A percentile compares a stretch with the other conserved stretches of the same genome.
These are phyloP conservation scores for Thielaviopsis populi DNA, from an alignment of 2,329 filamentous ascomycete genomes.

Conservation along the genomic window DNA sequence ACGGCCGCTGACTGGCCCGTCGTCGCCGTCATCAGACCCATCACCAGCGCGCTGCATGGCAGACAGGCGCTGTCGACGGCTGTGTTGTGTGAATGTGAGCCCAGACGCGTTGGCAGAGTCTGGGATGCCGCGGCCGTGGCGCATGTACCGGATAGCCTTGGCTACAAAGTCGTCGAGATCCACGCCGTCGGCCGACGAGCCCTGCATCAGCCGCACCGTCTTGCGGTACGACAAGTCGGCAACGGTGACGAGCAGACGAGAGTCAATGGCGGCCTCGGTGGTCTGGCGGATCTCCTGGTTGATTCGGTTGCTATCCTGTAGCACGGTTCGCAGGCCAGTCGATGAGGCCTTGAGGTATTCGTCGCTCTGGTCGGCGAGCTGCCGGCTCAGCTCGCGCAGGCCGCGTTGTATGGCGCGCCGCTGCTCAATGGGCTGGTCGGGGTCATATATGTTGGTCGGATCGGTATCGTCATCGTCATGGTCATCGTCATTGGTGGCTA, in stretches of 20 bases:
- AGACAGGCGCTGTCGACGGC: conserved; percentile 26
- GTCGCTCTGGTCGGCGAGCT: conserved; percentile 44
- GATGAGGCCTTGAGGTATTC: conserved; percentile 55
- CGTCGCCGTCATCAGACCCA: conserved; percentile 21
- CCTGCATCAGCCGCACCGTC: conserved; percentile 57
- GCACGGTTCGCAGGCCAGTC: conserved; percentile 46
- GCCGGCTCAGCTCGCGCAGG: conserved; percentile 51
- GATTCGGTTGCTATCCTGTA: conserved; percentile 50
- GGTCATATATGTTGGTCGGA: conserved; percentile 49
- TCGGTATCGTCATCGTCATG: conserved; percentile 17
- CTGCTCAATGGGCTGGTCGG: conserved; percentile 63
- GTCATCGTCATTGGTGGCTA: conserved; percentile 12
- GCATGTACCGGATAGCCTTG: conserved; percentile 82
- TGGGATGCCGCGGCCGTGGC: conserved; percentile 41
- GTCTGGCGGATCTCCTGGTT: conserved; percentile 68
- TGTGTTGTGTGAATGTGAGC: conserved; percentile 35
- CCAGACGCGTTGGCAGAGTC: conserved; percentile 28
- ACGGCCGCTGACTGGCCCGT: conserved; percentile 22
- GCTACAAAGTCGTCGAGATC: conserved; percentile 86
- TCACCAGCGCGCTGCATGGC: conserved; percentile 21
- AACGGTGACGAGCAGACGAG: conserved; percentile 65
- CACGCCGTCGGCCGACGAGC: conserved; percentile 57
- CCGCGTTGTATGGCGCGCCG: conserved; percentile 55
- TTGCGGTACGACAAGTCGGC: conserved; percentile 71
- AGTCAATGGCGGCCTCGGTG: conserved; percentile 78